Evolutionary conservation across 2,329 filamentous ascomycete species (phyloP).

Genomic region (Epichloe sibirici): DNA sequence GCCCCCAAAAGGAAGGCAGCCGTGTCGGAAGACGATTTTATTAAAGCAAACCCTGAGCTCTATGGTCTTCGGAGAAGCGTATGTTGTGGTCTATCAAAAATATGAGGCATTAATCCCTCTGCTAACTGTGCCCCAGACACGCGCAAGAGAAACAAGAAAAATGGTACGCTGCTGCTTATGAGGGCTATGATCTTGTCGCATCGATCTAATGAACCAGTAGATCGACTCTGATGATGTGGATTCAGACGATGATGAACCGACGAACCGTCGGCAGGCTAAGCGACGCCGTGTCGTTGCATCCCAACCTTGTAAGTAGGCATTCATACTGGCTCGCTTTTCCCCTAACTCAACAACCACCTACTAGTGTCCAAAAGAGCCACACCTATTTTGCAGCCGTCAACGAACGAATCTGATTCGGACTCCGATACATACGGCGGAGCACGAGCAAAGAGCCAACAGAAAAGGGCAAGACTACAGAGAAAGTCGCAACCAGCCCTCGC

Average conservation of each 20-base stretch:
- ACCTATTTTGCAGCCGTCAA: constrained; percentile 39
- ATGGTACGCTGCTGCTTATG: constrained; percentile 34
- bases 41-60: constrained; percentile 82
- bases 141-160: constrained; percentile 45
- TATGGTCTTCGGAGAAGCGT: constrained; percentile 92
- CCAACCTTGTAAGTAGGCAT: constrained; percentile 41
- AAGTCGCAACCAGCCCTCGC: constrained; percentile 55
- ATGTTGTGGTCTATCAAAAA: constrained; percentile 27
- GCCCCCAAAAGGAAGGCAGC: constrained; percentile 61
- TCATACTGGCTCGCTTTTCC: neutral
- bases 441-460: constrained; percentile 54
- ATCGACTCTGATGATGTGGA: constrained; percentile 52
- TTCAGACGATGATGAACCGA: constrained; percentile 54
- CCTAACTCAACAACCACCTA: neutral
- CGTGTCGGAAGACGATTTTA: constrained; percentile 67
- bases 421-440: constrained; percentile 72
- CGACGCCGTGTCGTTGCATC: constrained; percentile 57
- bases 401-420: constrained; percentile 53
- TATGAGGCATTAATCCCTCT: constrained; percentile 14
- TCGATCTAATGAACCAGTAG: constrained; percentile 16
- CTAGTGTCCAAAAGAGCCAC: constrained; percentile 50
- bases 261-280: constrained; percentile 48
- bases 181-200: neutral
- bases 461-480: constrained; percentile 65
- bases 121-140: constrained; percentile 29